Conservation (phyloP, 73 alveolate species). For the Stentor coeruleus region DNA sequence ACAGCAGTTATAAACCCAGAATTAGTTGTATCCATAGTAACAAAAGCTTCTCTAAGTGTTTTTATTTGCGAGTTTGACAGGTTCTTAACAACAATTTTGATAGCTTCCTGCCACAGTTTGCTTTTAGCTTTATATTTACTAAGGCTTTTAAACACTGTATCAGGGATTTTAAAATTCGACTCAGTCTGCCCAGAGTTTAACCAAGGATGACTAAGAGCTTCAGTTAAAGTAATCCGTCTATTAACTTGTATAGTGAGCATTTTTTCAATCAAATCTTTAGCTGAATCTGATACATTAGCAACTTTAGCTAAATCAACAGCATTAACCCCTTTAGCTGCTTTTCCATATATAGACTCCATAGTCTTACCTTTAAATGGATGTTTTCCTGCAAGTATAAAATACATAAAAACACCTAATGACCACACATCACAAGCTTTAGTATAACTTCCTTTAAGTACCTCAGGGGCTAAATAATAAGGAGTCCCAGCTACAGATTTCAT, state of each 20-base stretch:
- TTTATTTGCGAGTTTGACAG: not conserved
- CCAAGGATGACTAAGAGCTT: slow-evolving; percentile 54
- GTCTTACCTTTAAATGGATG: slow-evolving; percentile 86
- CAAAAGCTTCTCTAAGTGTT: slow-evolving; percentile 1
- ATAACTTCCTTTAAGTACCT: slow-evolving; percentile 57
- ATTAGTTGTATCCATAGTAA: not conserved
- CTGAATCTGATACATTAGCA: slow-evolving; percentile 35
- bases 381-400: slow-evolving; percentile 78
- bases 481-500: slow-evolving; percentile 79
- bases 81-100: slow-evolving; percentile 8
- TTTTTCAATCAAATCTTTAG: slow-evolving; percentile 44
- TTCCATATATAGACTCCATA: slow-evolving; percentile 52
- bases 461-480: slow-evolving; percentile 77
- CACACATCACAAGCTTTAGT: slow-evolving; percentile 78
- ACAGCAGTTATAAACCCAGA: slow-evolving; percentile 23
- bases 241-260: slow-evolving; percentile 35
- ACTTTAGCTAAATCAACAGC: slow-evolving; percentile 35
- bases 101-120: slow-evolving; percentile 11
- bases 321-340: slow-evolving; percentile 38
- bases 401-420: slow-evolving; percentile 86
- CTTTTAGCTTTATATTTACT: not conserved
- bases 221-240: slow-evolving; percentile 43
- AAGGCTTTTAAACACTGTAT: not conserved
- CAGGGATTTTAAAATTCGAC: not conserved
- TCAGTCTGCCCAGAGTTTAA: not conserved